A percentile compares a stretch with the other conserved stretches of the same genome.
These are phyloP conservation scores for Phialophora macrospora DNA, from an alignment of 2,329 filamentous ascomycete genomes.

Conservation along the genomic window DNA sequence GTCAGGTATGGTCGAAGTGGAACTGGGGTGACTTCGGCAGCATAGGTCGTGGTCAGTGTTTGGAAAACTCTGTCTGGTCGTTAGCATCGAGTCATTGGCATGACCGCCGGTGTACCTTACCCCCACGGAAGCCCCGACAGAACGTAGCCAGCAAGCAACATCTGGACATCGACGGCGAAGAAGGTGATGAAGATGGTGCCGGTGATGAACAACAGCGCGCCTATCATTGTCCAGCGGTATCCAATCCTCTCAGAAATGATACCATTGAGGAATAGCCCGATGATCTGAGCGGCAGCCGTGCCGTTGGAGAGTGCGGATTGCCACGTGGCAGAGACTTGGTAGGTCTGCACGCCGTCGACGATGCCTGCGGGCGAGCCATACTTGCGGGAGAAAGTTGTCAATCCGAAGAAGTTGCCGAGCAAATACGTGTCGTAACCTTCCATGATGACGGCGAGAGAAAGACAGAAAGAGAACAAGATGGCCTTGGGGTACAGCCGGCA, in stretches of 20 bases:
- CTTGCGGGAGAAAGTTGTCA: conserved; percentile 35
- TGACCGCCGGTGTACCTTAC: conserved; percentile 6
- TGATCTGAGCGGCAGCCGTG: conserved; percentile 38
- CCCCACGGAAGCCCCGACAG: conserved; percentile 50
- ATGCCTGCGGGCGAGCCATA: conserved; percentile 32
- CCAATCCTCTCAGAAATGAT: conserved; percentile 53
- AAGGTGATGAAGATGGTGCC: conserved; percentile 48
- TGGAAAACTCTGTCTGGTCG: conserved; percentile 39
- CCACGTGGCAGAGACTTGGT: conserved; percentile 44
- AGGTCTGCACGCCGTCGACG: conserved; percentile 34
- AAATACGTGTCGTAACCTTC: conserved; percentile 40
- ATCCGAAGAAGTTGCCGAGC: conserved; percentile 40
- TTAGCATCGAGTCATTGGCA: not conserved
- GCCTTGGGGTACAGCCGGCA: conserved; percentile 79
- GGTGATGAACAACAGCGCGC: conserved; percentile 38
- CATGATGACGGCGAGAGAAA: conserved; percentile 40
- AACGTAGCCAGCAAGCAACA: conserved; percentile 46
- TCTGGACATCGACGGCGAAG: conserved; percentile 46
- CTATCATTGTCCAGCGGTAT: conserved; percentile 42
- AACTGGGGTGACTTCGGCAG: conserved; percentile 47
- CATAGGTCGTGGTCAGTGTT: conserved; percentile 47
- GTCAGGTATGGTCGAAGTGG: conserved; percentile 44
- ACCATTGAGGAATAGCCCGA: conserved; percentile 39
- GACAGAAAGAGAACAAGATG: conserved; percentile 36
- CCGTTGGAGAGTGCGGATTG: conserved; percentile 52